Evolutionary conservation across 129 eudicot genomes (phyloP).

Genomic region (Ambrosia artemisiifolia): DNA sequence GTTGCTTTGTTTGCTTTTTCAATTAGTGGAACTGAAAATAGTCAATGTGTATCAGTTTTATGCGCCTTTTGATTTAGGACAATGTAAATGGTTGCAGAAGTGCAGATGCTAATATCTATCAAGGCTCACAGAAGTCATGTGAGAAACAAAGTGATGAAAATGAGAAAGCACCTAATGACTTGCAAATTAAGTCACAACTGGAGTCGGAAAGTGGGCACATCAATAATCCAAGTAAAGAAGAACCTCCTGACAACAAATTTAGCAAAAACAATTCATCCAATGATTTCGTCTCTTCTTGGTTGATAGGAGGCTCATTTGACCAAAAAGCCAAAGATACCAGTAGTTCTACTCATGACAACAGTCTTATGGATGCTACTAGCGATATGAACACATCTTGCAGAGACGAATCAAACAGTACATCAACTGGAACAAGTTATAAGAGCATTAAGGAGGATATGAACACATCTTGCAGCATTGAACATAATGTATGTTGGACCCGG

Average conservation of each 20-base stretch:
- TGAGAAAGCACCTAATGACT: slow-evolving; percentile 10
- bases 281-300: slow-evolving; percentile 9
- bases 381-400: slow-evolving; percentile 14
- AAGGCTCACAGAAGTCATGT: slow-evolving; percentile 4
- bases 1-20: neutral
- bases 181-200: slow-evolving; percentile 1
- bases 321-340: slow-evolving; percentile 13
- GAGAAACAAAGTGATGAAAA: neutral
- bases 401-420: slow-evolving; percentile 14
- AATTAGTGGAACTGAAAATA: neutral
- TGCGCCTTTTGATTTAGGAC: neutral
- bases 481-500: no score
- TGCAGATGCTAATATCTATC: no score
- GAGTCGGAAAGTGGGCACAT: slow-evolving; percentile 11
- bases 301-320: slow-evolving; percentile 16
- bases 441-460: slow-evolving; percentile 2
- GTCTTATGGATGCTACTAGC: slow-evolving; percentile 3
- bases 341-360: slow-evolving; percentile 13
- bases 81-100: slow-evolving; percentile 37
- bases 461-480: no score
- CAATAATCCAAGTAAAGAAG: slow-evolving; percentile 14
- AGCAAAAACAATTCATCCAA: neutral
- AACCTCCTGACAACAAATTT: neutral
- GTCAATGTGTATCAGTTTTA: neutral
- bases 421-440: slow-evolving; percentile 19